phyloP scores from a whole-genome alignment of 495 filamentous ascomycete genomes.

The Penicillium angulare region DNA sequence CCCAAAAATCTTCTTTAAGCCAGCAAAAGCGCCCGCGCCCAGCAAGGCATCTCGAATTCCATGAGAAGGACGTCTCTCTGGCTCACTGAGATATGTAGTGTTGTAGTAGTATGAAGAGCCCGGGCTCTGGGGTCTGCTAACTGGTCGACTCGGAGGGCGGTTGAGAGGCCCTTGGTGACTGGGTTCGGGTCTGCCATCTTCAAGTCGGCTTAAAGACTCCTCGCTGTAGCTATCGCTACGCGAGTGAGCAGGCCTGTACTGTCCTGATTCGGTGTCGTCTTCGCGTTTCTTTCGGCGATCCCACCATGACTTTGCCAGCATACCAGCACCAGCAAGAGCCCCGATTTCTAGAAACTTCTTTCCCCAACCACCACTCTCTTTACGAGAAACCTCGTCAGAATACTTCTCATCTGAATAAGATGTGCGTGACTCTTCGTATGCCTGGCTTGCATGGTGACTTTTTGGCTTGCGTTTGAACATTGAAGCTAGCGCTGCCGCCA shows the following conservation, averaged over 20 bases:
- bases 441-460: conserved; percentile 32
- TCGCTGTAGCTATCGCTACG: conserved; percentile 44
- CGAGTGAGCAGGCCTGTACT: conserved; percentile 44
- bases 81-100: conserved; percentile 41
- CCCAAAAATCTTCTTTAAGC: conserved; percentile 64
- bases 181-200: conserved; percentile 42
- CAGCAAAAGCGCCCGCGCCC: conserved; percentile 62
- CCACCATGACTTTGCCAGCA: conserved; percentile 62
- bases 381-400: conserved; percentile 44
- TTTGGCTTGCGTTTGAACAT: conserved; percentile 50
- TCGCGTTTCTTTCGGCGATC: conserved; percentile 57
- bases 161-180: conserved; percentile 40
- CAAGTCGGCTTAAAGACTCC: conserved; percentile 40
- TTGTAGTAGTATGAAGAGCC: conserved; percentile 47
- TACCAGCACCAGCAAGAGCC: conserved; percentile 64
- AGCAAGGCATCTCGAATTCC: conserved; percentile 62
- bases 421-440: conserved; percentile 42
- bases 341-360: conserved; percentile 65
- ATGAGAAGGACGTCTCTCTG: conserved; percentile 41
- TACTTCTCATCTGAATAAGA: conserved; percentile 64
- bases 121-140: conserved; percentile 42
- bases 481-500: conserved; percentile 60
- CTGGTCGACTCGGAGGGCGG: conserved; percentile 39
- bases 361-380: conserved; percentile 47
- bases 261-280: conserved; percentile 54